phyloP scores from a whole-genome alignment of 768 basidiomycete species.

The Paxillus rubicundulus region DNA sequence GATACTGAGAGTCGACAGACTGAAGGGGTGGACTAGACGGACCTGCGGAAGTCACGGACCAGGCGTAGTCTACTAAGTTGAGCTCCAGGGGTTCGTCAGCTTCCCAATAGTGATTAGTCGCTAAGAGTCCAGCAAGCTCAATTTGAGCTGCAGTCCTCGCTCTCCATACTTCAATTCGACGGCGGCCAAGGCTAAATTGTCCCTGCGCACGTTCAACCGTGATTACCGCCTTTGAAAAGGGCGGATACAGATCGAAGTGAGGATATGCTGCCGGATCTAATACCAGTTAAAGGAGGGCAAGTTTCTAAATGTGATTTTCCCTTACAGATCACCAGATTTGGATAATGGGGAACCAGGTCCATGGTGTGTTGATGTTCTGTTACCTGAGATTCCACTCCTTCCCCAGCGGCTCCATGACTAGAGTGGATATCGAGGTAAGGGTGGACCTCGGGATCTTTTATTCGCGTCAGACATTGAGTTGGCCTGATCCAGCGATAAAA shows the following conservation, averaged over 20 bases:
- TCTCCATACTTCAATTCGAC: slow-evolving; percentile 18
- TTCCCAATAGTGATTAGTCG: slow-evolving; percentile 19
- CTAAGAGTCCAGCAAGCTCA: slow-evolving; percentile 14
- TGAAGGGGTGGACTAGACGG: slow-evolving; percentile 47
- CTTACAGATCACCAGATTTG: slow-evolving; percentile 38
- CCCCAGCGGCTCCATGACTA: not conserved
- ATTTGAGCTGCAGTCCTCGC: slow-evolving; percentile 19
- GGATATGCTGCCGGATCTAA: slow-evolving; percentile 25
- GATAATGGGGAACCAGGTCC: slow-evolving; percentile 27
- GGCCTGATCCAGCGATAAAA: not conserved
- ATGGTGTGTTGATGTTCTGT: not conserved
- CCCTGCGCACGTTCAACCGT: not conserved
- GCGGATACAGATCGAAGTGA: slow-evolving; percentile 19
- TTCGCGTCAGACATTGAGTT: slow-evolving; percentile 19
- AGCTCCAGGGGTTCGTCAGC: slow-evolving; percentile 41
- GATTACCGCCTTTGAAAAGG: not conserved
- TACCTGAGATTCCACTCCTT: not conserved
- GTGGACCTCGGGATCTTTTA: slow-evolving; percentile 39
- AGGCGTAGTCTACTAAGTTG: slow-evolving; percentile 63
- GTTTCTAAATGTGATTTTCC: not conserved
- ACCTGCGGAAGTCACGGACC: slow-evolving; percentile 70
- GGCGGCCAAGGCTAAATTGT: slow-evolving; percentile 6
- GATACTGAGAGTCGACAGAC: slow-evolving; percentile 38
- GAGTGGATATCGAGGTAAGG: slow-evolving; percentile 44
- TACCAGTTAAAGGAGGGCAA: slow-evolving; percentile 3